Percentiles rank a stretch among this genome's conserved stretches.
Evolutionary conservation across 2,329 filamentous ascomycete genomes (phyloP).

Genomic region (Endoconidiophora polonica): DNA sequence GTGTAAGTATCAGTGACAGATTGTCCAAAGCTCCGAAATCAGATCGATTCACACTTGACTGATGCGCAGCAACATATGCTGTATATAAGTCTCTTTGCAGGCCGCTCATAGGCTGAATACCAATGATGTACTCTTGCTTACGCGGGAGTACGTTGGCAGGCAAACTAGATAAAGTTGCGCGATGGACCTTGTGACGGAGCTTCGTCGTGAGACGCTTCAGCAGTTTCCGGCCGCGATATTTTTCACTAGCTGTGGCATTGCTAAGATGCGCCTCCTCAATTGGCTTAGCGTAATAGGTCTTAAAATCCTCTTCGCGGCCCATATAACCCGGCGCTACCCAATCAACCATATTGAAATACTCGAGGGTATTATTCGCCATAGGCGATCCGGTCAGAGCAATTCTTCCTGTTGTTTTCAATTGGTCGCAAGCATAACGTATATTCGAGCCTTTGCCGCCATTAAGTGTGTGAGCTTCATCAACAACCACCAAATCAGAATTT

Average conservation of each 20-base stretch:
- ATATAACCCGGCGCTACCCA: constrained; percentile 74
- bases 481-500: constrained; percentile 55
- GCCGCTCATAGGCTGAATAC: constrained; percentile 44
- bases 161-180: constrained; percentile 52
- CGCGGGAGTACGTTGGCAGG: constrained; percentile 44
- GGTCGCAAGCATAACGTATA: constrained; percentile 34
- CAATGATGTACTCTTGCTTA: constrained; percentile 72
- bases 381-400: constrained; percentile 81
- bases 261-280: constrained; percentile 55
- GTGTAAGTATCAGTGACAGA: constrained; percentile 34
- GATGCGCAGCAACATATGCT: constrained; percentile 22
- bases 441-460: constrained; percentile 43
- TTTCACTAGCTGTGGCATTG: constrained; percentile 42
- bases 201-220: constrained; percentile 54
- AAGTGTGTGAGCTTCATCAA: constrained; percentile 69
- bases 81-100: constrained; percentile 49
- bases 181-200: constrained; percentile 62
- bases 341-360: constrained; percentile 76
- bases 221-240: constrained; percentile 44
- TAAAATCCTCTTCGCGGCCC: constrained; percentile 52
- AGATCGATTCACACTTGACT: neutral
- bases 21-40: constrained; percentile 23
- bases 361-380: constrained; percentile 64
- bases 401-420: constrained; percentile 50
- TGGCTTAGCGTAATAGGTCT: constrained; percentile 48